Base-by-base conservation (phyloP, 2,329 filamentous ascomycete species). In the Ceratocystis colombiana region DNA sequence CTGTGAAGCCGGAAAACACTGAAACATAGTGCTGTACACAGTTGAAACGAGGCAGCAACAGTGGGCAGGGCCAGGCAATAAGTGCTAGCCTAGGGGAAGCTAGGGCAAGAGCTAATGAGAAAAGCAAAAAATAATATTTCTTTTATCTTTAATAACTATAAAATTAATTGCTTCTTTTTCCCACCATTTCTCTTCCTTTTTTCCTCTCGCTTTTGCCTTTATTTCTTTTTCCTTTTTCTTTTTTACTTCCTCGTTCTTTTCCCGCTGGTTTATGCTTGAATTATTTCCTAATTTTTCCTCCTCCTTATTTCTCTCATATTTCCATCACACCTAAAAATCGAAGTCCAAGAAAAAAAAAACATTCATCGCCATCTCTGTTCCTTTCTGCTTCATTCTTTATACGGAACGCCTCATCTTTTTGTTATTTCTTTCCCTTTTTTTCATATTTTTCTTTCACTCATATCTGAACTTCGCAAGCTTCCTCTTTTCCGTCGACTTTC, bases 401-500 rank as follows among this genome's bases (percentile, higher is more conserved):
- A 50, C 17, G 10, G 37, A 41, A 20, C 25, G n/a, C 25, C n/a
- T n/a, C 46, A 10, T 48, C 20, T 48, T 48, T 8, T 48, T n/a
- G 12, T 7, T 48, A 15, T 20, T 20, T 20, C 8, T 22, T 48
- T 20, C 10, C 6, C 48, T n/a, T 64, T 57, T 57, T n/a, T 57
- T 45, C 57, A n/a, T 12, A 20, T 46, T 46, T 2, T 65, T 17
- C 4, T 17, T 48, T 2, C 5, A 30, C 61, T 37, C 12, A 6
- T 15, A 7, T 10, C 3, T 25, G 2, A 53, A 20, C 17, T 25
- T 41, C 61, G 5, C 20, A 20, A 17, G 37, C 61, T 20, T 48
- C 41, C 33, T 37, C 30, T 30, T 22, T 48, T 80, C 20, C 77
- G 80, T 2, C 89, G 88, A 71, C 82, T 85, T 68, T 77, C 80